phyloP scores from a whole-genome alignment of 768 basidiomycete genomes.

The Hydnum rufescens region DNA sequence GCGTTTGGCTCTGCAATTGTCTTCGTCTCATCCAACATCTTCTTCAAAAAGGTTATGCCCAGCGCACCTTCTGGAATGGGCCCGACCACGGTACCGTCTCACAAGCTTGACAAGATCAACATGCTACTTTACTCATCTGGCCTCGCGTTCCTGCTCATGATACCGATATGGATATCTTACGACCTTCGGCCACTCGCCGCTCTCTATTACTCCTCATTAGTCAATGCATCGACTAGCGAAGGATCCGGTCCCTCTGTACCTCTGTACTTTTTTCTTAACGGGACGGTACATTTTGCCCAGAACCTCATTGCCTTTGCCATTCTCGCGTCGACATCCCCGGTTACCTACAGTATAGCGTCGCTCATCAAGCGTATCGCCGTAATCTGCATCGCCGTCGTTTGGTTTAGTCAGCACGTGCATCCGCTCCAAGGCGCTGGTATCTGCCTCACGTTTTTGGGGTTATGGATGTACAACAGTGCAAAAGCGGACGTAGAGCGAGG shows the following conservation, averaged over 20 bases:
- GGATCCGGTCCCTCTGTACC: slow-evolving; percentile 26
- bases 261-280: slow-evolving; percentile 83
- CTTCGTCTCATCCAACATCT: slow-evolving; percentile 96
- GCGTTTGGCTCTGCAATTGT: slow-evolving; percentile 94
- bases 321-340: slow-evolving; percentile 86
- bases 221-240: not conserved
- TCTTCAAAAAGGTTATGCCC: slow-evolving; percentile 98
- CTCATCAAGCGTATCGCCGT: slow-evolving; percentile 95
- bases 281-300: slow-evolving; percentile 88
- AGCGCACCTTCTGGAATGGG: slow-evolving; percentile 17
- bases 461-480: slow-evolving; percentile 92
- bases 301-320: slow-evolving; percentile 97
- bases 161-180: slow-evolving; percentile 84
- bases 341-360: slow-evolving; percentile 96
- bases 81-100: slow-evolving; percentile 21
- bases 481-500: slow-evolving; percentile 85
- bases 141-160: slow-evolving; percentile 89
- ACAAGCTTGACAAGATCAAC: slow-evolving; percentile 94
- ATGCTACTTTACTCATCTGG: slow-evolving; percentile 84
- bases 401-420: slow-evolving; percentile 82
- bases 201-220: slow-evolving; percentile 14
- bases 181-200: slow-evolving; percentile 51
- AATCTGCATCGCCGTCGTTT: slow-evolving; percentile 92
- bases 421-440: slow-evolving; percentile 81
- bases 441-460: slow-evolving; percentile 64